Base-by-base conservation (phyloP, 208 protist genomes). In the Acanthamoeba triangularis region DNA sequence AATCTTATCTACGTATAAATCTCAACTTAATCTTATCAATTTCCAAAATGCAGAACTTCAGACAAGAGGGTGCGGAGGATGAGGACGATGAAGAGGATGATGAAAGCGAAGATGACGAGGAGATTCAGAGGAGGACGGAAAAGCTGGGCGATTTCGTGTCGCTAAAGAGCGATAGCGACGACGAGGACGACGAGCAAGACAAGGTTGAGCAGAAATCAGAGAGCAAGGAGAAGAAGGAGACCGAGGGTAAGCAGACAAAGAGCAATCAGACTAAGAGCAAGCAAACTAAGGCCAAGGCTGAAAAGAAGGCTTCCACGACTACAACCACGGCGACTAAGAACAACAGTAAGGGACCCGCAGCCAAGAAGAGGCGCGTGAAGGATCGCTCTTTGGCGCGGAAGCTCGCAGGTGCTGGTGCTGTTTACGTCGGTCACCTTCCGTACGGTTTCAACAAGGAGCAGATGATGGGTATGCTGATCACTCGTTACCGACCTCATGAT, bases 361-460 rank as follows among this genome's bases (percentile, higher is more conserved):
- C 49, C 25, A 54, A 87, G 78, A 87, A 37, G 78, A 54, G 49
- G 49, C 78, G 78, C 52, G 11, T 87, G 78, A 4, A 25, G 37
- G 11, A 6, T 7, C 8, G 2, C n/a, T 41, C 8, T 23, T 35
- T 87, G 44, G 30, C 41, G 16, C 72, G 3, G n/a, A 49, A 90
- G 7, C 20, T 65, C 6, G 5, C 1, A 0, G 85, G 61, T 35
- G 20, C 35, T 18, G 95, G 84, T 3, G 91, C 78, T 41, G 95
- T 97, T 65, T 97, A 97, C 72, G 16, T 97, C 56, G 97, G 96
- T 30, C 93, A 96, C 63, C 74, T 97, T 7, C 97, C 97, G 2
- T 88, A 95, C 56, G 95, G 95, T 41, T 97, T 97, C 94, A 94
- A 95, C 63, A 96, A 97, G 92, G 63, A 95, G 54, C 84, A 97